Conservation (phyloP, 352 stramenopile genomes). For the Albugo laibachii region DNA sequence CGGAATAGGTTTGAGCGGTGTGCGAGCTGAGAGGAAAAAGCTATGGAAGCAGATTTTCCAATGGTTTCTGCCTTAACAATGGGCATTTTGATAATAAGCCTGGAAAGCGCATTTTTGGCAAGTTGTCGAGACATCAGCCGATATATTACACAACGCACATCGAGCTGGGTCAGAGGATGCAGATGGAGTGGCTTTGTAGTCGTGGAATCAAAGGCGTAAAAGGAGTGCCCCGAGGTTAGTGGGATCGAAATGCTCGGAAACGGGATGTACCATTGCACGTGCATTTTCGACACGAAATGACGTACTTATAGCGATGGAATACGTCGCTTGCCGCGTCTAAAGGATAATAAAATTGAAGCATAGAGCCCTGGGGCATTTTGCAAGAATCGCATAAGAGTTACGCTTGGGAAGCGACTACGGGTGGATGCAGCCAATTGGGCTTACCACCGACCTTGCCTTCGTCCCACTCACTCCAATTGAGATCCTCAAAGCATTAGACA, state of each 20-base stretch:
- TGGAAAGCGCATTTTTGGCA: no score
- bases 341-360: slow-evolving; percentile 87
- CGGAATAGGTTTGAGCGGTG: no score
- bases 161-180: background rate
- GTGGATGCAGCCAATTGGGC: slow-evolving; percentile 75
- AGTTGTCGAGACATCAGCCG: no score
- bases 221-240: slow-evolving; percentile 79
- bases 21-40: no score
- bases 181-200: background rate
- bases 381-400: slow-evolving; percentile 34
- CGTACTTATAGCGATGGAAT: slow-evolving; percentile 87
- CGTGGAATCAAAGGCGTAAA: slow-evolving; percentile 42
- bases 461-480: slow-evolving; percentile 82
- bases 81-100: no score
- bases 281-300: slow-evolving; percentile 75
- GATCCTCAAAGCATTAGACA: slow-evolving; percentile 1
- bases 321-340: slow-evolving; percentile 67
- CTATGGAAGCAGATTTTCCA: no score
- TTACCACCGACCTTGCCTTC: slow-evolving; percentile 80
- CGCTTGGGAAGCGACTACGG: slow-evolving; percentile 16
- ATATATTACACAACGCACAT: no score
- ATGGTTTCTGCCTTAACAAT: no score
- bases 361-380: slow-evolving; percentile 31
- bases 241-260: slow-evolving; percentile 60
- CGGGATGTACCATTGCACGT: slow-evolving; percentile 27